Base-by-base conservation (phyloP, 306 rosid genomes). In the Trifolium pratense region DNA sequence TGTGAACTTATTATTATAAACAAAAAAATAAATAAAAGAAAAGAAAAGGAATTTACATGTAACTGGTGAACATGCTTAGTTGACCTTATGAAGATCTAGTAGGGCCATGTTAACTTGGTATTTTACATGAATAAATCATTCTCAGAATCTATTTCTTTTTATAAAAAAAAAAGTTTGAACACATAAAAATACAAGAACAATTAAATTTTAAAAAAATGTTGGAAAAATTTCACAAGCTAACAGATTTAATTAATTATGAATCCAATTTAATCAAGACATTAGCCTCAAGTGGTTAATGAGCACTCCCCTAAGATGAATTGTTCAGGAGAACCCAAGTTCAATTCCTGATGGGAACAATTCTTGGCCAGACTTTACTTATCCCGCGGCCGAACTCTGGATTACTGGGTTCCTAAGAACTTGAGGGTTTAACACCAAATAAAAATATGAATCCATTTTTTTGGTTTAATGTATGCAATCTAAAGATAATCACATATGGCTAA, bases 11-110 rank as follows among this genome's bases (percentile, higher is more conserved):
- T 14, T 68, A 62, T 61, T 48, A 66, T 45, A 40, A 32, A 32
- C 36, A 42, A 17, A 8, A 8, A 65, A 23, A 14, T 20, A 66
- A 29, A 45, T 31, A 71, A 48, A 76, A 74, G 39, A 71, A 48
- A 76, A 74, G 39, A 34, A 71, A 62, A 68, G 48, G 32, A 29
- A 29, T 29, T 63, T 43, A 43, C 6, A 43, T 70, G 26, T 56
- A 64, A 73, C 68, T 32, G 6, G 32, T 21, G 79, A 76, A 84
- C 84, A 68, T 66, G 87, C 79, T 48, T 66, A 79, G 83, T 84
- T 84, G 87, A 80, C 83, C 82, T 77, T 80, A 21, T 17, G 66
- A 70, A 71, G 83, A 84, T 81, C 71, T 70, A 59, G 81, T 84
- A 75, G 83, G 81, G 61, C 78, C 84, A 77, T 12, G 18, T 73